Base-by-base conservation (phyloP, 257 asterid species). In the Euphrasia confusa region DNA sequence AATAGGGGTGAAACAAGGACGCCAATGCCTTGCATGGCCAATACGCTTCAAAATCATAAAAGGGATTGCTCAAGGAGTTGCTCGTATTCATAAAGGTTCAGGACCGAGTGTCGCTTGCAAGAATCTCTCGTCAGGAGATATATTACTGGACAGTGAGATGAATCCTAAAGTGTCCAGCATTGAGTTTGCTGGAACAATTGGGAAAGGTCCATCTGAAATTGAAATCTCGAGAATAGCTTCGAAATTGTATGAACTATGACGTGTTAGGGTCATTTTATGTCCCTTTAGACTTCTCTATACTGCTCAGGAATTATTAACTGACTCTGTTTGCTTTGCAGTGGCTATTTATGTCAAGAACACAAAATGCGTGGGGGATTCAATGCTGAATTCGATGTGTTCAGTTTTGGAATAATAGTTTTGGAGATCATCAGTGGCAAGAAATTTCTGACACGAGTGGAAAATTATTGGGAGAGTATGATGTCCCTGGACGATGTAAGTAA, bases 111-210 rank as follows among this genome's bases (percentile, higher is more conserved):
- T 66, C 27, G 12, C 58, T 54, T 63, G 32, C 60, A 32, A 68
- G 9, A 54, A 45, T 72, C 44, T 72, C 33, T n/a, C 40, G 8
- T 50, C 47, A 7, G 6, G 13, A 30, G 21, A 54, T 47, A 60
- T 72, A 42, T 32, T 72, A 39, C 55, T 66, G 30, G 76, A 71
- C 55, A 44, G 3, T 55, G 33, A 66, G 32, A 71, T 71, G 76
- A 60, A 61, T 13, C 72, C 76, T 40, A 60, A 42, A 66, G 33
- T 71, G 24, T 66, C 76, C 47, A 5, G 28, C 68, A 66, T 71
- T 48, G 49, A 13, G 49, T 0, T 13, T 3, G 60, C 55, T 28
- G 18, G 10, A 27, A 26, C 33, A 7, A 4, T 59, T 30, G 59
- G 53, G 60, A 52, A 64, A 0, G 8, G 13, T 59, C 47, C 37